A percentile compares a stretch with the other conserved stretches of the same genome.
phyloP scores from a whole-genome alignment of 2,329 filamentous ascomycete genomes.

The Aspergillus sclerotialis region DNA sequence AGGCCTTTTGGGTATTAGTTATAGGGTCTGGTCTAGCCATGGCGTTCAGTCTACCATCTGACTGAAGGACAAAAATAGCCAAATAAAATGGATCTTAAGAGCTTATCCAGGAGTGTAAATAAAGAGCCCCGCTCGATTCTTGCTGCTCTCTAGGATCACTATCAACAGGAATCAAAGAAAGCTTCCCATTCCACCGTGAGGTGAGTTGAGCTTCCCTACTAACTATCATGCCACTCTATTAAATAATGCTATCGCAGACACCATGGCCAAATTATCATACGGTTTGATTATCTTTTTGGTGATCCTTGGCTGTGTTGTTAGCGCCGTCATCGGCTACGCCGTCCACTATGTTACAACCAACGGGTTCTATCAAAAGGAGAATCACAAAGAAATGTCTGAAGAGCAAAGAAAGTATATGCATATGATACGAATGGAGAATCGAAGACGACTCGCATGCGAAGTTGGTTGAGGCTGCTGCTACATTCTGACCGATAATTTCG shows the following conservation, averaged over 20 bases:
- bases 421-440: slow-evolving; percentile 14
- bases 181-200: background rate
- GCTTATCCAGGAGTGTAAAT: background rate
- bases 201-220: background rate
- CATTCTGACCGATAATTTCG: too few species aligned
- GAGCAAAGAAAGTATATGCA: slow-evolving; percentile 26
- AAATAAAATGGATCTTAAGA: background rate
- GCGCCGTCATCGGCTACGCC: slow-evolving; percentile 21
- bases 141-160: background rate
- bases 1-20: background rate
- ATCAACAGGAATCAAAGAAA: background rate
- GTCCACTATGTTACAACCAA: slow-evolving; percentile 12
- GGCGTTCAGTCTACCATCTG: background rate
- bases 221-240: background rate
- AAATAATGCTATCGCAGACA: background rate
- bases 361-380: slow-evolving; percentile 10
- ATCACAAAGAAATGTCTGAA: slow-evolving; percentile 8
- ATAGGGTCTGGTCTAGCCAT: background rate
- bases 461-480: background rate
- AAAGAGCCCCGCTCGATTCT: background rate
- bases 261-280: background rate
- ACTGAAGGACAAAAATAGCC: background rate
- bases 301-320: slow-evolving; percentile 17
- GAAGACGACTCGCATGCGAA: background rate
- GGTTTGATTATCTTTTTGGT: slow-evolving; percentile 8